Percentiles rank a stretch among this genome's conserved stretches.
Evolutionary conservation across 176 grass and related monocot genomes (phyloP).

Genomic region (Phoenix dactylifera): DNA sequence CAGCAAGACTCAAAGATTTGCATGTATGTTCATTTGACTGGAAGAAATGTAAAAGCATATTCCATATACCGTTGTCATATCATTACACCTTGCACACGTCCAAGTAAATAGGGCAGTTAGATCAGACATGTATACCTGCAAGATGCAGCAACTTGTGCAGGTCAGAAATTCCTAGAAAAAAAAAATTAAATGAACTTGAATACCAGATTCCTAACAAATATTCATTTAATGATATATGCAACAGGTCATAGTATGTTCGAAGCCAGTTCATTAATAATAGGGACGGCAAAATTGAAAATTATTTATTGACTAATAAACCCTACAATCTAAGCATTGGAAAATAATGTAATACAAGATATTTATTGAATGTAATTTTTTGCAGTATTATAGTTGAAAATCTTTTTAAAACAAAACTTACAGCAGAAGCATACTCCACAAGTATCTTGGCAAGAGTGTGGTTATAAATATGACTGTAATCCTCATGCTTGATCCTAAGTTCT

Average conservation of each 20-base stretch:
- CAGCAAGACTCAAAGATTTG: too few relatives aligned
- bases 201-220: background rate
- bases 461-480: constrained; percentile 32
- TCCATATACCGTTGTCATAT: constrained; percentile 44
- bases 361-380: too few relatives aligned
- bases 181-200: background rate
- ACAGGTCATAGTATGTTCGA: too few relatives aligned
- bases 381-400: background rate
- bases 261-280: too few relatives aligned
- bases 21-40: too few relatives aligned
- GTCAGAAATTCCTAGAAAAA: background rate
- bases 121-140: constrained; percentile 23
- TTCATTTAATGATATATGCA: too few relatives aligned
- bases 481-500: constrained; percentile 37
- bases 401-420: constrained; percentile 51
- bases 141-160: background rate
- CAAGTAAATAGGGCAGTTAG: constrained; percentile 26
- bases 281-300: too few relatives aligned
- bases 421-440: constrained; percentile 86
- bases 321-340: too few relatives aligned
- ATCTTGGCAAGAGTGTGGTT: constrained; percentile 68
- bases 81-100: constrained; percentile 89
- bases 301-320: too few relatives aligned
- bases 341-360: too few relatives aligned
- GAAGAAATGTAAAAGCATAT: too few relatives aligned